Percentiles rank a stretch among this genome's conserved stretches.
phyloP scores from a whole-genome alignment of 1,284 basidiomycete species.

The Ustilago tritici region DNA sequence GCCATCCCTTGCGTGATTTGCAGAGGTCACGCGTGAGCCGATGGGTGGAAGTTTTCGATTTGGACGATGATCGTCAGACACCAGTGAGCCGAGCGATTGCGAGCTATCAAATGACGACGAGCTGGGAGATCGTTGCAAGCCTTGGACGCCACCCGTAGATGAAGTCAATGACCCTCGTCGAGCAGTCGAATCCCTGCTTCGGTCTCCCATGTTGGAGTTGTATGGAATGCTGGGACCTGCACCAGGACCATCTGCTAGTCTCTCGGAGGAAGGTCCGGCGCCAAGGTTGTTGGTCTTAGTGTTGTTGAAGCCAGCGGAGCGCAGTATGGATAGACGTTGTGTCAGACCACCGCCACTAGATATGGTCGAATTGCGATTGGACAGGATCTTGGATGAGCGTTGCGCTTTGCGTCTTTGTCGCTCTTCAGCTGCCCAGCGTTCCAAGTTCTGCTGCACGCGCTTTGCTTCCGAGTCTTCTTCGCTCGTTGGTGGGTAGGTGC shows the following conservation, averaged over 20 bases:
- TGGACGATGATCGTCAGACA: constrained; percentile 39
- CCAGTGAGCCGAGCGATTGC: constrained; percentile 26
- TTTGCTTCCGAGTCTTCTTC: constrained; percentile 56
- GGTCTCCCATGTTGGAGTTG: constrained; percentile 2
- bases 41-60: constrained; percentile 38
- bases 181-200: constrained; percentile 6
- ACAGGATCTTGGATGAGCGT: constrained; percentile 41
- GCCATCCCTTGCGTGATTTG: constrained; percentile 8
- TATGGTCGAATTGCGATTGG: constrained; percentile 24
- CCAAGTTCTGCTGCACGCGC: constrained; percentile 55
- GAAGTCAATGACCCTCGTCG: constrained; percentile 23
- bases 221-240: constrained; percentile 23
- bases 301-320: constrained; percentile 14
- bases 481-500: constrained; percentile 51
- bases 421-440: constrained; percentile 60
- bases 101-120: constrained; percentile 34
- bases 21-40: constrained; percentile 36
- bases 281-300: constrained; percentile 32
- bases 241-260: constrained; percentile 32
- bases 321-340: constrained; percentile 35
- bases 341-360: constrained; percentile 17
- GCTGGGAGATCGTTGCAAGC: constrained; percentile 28
- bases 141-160: constrained; percentile 13
- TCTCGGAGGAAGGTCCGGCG: constrained; percentile 44
- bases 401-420: constrained; percentile 56